phyloP scores from a whole-genome alignment of 441 rosid species.

The Erysimum cheiri region DNA sequence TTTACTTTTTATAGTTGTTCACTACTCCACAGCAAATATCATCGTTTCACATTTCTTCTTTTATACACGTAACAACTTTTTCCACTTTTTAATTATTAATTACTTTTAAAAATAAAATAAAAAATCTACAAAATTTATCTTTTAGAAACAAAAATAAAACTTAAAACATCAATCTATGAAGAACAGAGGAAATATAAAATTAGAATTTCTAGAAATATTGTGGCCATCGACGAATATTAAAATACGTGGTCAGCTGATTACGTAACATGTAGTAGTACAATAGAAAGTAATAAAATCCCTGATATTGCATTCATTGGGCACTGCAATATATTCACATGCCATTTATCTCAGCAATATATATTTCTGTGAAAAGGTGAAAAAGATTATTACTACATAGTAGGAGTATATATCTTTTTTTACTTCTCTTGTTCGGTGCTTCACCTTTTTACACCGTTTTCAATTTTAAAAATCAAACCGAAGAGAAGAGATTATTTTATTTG shows the following conservation, averaged over 20 bases:
- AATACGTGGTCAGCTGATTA: conserved; percentile 36
- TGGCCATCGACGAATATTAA: conserved; percentile 17
- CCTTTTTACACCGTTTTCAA: conserved; percentile 11
- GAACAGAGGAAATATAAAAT: too few species aligned
- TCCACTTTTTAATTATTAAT: too few species aligned
- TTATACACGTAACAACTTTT: too few species aligned
- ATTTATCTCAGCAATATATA: conserved; percentile 18
- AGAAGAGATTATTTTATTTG: not conserved
- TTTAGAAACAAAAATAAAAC: too few species aligned
- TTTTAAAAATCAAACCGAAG: not conserved
- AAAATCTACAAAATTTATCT: too few species aligned
- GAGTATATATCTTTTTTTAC: too few species aligned
- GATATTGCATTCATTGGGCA: conserved; percentile 42
- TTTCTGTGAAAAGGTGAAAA: not conserved
- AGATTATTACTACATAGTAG: conserved; percentile 6
- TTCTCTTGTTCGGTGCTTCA: not conserved
- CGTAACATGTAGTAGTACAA: conserved; percentile 40
- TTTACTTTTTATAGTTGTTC: too few species aligned
- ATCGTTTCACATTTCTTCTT: too few species aligned
- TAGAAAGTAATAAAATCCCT: conserved; percentile 1
- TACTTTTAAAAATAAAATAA: too few species aligned
- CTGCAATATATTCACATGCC: conserved; percentile 42
- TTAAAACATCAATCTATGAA: too few species aligned
- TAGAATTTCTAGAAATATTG: not conserved
- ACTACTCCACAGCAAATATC: too few species aligned